Evolutionary conservation across 345 rosid species (phyloP), one percentile per base, ranked within the genome.

Genomic region (Laguncularia racemosa): DNA sequence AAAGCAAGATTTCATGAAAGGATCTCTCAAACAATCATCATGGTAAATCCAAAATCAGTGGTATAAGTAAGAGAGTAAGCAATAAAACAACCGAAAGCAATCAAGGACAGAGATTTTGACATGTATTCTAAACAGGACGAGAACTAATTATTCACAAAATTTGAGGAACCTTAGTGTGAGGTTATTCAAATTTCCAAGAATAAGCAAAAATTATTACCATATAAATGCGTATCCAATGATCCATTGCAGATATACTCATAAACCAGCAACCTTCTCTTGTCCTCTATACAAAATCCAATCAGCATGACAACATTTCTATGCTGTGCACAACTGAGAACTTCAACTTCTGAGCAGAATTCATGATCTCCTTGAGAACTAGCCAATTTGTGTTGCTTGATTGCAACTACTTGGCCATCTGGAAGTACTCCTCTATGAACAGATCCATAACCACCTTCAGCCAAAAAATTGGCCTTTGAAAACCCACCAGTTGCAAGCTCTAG

Each of bases 291-390:
- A 76, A 84, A 95, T 23, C 99, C 99, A 53, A 95, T 88, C 61
- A 95, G 73, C 97, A 90, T 90, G 40, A 90, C 99, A 47, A 90
- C 99, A 56, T 95, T 95, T 63, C 97, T 77, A 68, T 90, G 99
- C 78, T 95, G 99, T 48, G 99, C 99, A 73, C 99, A 95, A 67
- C 97, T 90, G 60, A 95, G 78, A 60, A 95, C 99, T 79, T 95
- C 99, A 44, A 95, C 99, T 76, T 95, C 99, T 0, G 97, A 95
- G 75, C 99, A 95, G 74, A 95, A 95, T 72, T 95, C 99, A 3
- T 75, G 79, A 81, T 95, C 99, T 69, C 99, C 99, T 69, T 95
- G 97, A 48, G 99, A 85, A 75, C 99, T 95, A 19, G 99, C 99
- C 67, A 95, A 56, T 63, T 95, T 95, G 76, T 95, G 96, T 64